These are phyloP conservation scores for Schwanniomyces sp. DNA, from an alignment of 805 yeast species.

Conservation along the genomic window DNA sequence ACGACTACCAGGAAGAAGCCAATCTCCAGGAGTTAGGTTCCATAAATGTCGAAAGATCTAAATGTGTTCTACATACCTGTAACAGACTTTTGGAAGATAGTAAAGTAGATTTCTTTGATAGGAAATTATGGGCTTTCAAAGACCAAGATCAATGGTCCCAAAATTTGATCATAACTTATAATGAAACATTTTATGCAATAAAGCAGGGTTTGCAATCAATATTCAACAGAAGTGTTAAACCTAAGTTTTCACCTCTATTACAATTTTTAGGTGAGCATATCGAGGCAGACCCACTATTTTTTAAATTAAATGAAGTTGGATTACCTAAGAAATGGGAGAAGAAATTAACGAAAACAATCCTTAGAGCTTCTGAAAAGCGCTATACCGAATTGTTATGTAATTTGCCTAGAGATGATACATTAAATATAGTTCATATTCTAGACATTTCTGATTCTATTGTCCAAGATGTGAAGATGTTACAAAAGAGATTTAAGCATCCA, in stretches of 20 bases:
- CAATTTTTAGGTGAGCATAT: slow-evolving; percentile 50
- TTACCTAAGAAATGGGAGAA: slow-evolving; percentile 48
- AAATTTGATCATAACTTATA: slow-evolving; percentile 45
- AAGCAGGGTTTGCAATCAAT: slow-evolving; percentile 42
- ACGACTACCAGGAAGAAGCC: slow-evolving; percentile 17
- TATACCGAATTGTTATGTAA: slow-evolving; percentile 40
- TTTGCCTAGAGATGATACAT: slow-evolving; percentile 59
- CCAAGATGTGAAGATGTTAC: slow-evolving; percentile 48
- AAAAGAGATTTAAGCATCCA: slow-evolving; percentile 60
- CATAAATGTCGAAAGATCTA: slow-evolving; percentile 26
- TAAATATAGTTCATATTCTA: slow-evolving; percentile 55
- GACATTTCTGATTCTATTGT: slow-evolving; percentile 57
- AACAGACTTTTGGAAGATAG: slow-evolving; percentile 31
- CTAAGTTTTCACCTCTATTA: slow-evolving; percentile 58
- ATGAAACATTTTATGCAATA: slow-evolving; percentile 46
- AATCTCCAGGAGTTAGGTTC: slow-evolving; percentile 26
- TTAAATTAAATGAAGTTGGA: slow-evolving; percentile 31
- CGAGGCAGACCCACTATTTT: slow-evolving; percentile 46
- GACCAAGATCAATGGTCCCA: slow-evolving; percentile 54
- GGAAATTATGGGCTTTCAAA: slow-evolving; percentile 29
- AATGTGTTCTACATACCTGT: slow-evolving; percentile 25
- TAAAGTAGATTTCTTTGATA: slow-evolving; percentile 30
- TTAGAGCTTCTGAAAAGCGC: slow-evolving; percentile 35
- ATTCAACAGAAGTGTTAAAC: slow-evolving; percentile 44
- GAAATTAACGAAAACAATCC: slow-evolving; percentile 31